Evolutionary conservation across 805 yeast species (phyloP).

Genomic region (Saccharomycopsis amapae): DNA sequence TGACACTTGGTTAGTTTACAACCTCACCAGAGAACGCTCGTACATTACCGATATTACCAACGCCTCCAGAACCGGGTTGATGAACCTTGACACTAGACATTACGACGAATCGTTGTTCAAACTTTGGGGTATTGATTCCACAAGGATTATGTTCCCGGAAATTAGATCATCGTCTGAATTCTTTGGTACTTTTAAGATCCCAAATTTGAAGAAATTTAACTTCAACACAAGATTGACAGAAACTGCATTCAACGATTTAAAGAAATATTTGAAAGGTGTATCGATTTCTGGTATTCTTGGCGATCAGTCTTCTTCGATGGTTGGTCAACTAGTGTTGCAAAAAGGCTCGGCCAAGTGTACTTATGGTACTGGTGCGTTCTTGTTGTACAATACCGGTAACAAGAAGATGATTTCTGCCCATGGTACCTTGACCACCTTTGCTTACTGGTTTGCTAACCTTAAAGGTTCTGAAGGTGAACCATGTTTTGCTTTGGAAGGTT

Average conservation of each 20-base stretch:
- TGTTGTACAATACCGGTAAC: constrained; percentile 80
- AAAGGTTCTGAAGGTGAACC: constrained; percentile 47
- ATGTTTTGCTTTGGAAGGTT: constrained; percentile 88
- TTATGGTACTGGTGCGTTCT: constrained; percentile 92
- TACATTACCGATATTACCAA: constrained; percentile 85
- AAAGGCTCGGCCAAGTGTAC: constrained; percentile 91
- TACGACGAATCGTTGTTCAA: constrained; percentile 71
- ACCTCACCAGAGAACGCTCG: constrained; percentile 61
- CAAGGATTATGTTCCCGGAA: constrained; percentile 60
- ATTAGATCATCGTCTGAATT: constrained; percentile 72
- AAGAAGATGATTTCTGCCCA: constrained; percentile 61
- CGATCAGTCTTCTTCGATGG: constrained; percentile 89
- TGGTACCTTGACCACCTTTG: constrained; percentile 86
- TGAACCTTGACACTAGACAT: constrained; percentile 68
- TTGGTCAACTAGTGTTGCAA: constrained; percentile 82
- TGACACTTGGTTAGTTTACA: constrained; percentile 88
- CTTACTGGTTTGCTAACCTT: constrained; percentile 78
- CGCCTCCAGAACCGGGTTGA: constrained; percentile 85
- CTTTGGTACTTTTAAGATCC: constrained; percentile 65
- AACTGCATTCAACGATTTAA: constrained; percentile 44
- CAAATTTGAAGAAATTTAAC: constrained; percentile 46
- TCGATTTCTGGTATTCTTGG: constrained; percentile 90
- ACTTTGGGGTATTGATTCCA: constrained; percentile 73
- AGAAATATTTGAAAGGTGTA: constrained; percentile 43
- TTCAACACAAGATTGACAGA: constrained; percentile 44